Percentiles rank a stretch among this genome's conserved stretches.
Evolutionary conservation across 306 rosid species (phyloP).

Genomic region (Vigna radiata): DNA sequence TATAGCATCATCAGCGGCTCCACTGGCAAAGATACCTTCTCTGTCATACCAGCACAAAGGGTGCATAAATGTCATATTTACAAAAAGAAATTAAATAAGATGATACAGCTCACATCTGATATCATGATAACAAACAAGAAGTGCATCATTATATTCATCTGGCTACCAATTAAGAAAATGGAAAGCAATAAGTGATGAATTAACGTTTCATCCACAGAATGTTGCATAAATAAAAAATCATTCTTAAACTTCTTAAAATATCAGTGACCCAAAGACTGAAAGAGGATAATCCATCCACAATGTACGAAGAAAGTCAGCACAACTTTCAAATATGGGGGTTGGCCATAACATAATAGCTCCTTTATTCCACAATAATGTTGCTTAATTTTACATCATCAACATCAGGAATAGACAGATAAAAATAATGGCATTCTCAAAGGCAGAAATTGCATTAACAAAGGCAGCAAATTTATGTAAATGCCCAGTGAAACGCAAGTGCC

Average conservation of each 20-base stretch:
- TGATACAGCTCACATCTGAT: neutral
- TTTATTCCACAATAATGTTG: conserved; percentile 14
- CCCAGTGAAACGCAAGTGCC: conserved; percentile 25
- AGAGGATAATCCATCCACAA: conserved; percentile 4
- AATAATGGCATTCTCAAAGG: conserved; percentile 17
- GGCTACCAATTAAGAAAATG: neutral
- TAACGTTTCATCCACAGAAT: neutral
- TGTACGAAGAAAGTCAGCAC: conserved; percentile 12
- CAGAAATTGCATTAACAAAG: conserved; percentile 3
- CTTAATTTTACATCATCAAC: conserved; percentile 8
- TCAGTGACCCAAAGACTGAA: neutral
- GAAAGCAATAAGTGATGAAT: conserved; percentile 1
- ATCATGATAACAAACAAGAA: conserved; percentile 29
- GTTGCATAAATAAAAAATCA: conserved; percentile 1
- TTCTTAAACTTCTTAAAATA: neutral
- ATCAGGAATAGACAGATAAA: conserved; percentile 5
- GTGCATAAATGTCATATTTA: conserved; percentile 37
- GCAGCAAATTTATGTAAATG: conserved; percentile 30
- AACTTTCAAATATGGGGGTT: neutral
- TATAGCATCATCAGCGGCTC: conserved; percentile 94
- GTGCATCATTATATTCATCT: conserved; percentile 31
- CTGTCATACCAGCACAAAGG: conserved; percentile 57
- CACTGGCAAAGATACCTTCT: conserved; percentile 89
- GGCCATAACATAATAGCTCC: conserved; percentile 23
- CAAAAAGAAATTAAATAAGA: conserved; percentile 3